Conservation (phyloP, 2,329 filamentous ascomycete genomes). For the Talaromyces piceae region DNA sequence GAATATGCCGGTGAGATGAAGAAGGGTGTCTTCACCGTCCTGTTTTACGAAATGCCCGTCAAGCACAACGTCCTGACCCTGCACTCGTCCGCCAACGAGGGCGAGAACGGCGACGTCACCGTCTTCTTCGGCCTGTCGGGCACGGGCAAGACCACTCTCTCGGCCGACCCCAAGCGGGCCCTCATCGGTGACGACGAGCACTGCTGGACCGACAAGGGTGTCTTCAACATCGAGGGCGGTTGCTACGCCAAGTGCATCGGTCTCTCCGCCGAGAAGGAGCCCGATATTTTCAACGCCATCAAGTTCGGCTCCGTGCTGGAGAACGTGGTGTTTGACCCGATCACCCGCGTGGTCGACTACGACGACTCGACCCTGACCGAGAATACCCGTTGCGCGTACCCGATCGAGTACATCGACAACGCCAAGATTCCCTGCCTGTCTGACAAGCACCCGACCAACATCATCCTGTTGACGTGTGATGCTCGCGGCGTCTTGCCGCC, state of each 20-base stretch:
- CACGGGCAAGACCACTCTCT: constrained; percentile 97
- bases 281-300: constrained; percentile 94
- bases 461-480: constrained; percentile 96
- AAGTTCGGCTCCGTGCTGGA: constrained; percentile 94
- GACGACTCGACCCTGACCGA: constrained; percentile 92
- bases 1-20: constrained; percentile 98
- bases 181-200: constrained; percentile 99
- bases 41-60: constrained; percentile 99
- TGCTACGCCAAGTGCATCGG: constrained; percentile 99
- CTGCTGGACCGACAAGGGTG: constrained; percentile 93
- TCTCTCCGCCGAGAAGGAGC: constrained; percentile 96
- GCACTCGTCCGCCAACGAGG: constrained; percentile 98
- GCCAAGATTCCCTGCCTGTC: constrained; percentile 97
- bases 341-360: constrained; percentile 86
- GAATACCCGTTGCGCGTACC: constrained; percentile 97
- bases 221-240: constrained; percentile 99
- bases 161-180: constrained; percentile 90
- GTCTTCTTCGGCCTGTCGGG: constrained; percentile 99
- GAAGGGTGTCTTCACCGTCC: constrained; percentile 96
- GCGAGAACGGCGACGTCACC: constrained; percentile 86
- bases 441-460: constrained; percentile 84
- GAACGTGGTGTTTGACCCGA: constrained; percentile 95
- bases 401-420: constrained; percentile 98
- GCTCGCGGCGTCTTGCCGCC: constrained; percentile 94
- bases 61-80: constrained; percentile 99